Percentiles rank a stretch among this genome's conserved stretches.
phyloP scores from a whole-genome alignment of 1,139 yeast species.

The Candida tropicalis region DNA sequence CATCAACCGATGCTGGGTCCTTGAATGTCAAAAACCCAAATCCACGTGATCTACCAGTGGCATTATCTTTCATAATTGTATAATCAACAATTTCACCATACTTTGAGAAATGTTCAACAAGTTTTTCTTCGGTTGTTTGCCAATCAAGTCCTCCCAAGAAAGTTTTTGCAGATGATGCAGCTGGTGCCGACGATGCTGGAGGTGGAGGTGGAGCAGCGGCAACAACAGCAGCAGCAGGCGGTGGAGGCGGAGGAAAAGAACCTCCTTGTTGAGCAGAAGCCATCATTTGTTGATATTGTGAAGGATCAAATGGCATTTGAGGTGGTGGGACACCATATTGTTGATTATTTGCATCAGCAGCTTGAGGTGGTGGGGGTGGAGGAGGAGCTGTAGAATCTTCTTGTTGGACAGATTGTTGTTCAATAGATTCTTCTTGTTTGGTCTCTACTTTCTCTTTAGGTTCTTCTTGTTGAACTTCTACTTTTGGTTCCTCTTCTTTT shows the following conservation, averaged over 20 bases:
- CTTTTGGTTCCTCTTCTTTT: constrained; percentile 7
- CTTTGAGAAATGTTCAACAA: constrained; percentile 81
- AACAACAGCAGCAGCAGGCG: constrained; percentile 7
- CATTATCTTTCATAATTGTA: constrained; percentile 91
- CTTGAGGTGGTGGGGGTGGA: constrained; percentile 7
- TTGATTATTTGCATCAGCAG: not conserved
- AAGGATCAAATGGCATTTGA: constrained; percentile 15
- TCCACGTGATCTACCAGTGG: constrained; percentile 93
- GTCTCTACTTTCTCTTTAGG: constrained; percentile 8
- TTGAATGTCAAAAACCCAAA: constrained; percentile 93
- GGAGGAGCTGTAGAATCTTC: constrained; percentile 9
- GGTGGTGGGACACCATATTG: constrained; percentile 9
- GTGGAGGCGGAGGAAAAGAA: constrained; percentile 9
- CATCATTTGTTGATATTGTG: constrained; percentile 17
- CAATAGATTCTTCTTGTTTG: constrained; percentile 11
- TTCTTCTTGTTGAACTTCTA: constrained; percentile 12
- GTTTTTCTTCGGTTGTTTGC: constrained; percentile 92
- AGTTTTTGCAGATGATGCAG: constrained; percentile 23
- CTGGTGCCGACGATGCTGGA: constrained; percentile 18
- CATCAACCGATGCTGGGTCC: constrained; percentile 80
- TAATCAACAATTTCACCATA: constrained; percentile 90
- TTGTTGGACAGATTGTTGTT: constrained; percentile 6
- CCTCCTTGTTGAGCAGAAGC: constrained; percentile 16
- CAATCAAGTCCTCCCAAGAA: constrained; percentile 90
- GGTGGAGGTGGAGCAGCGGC: constrained; percentile 13